These are phyloP conservation scores for Annulohypoxylon bovei DNA, from an alignment of 495 filamentous ascomycete species.

Conservation along the genomic window DNA sequence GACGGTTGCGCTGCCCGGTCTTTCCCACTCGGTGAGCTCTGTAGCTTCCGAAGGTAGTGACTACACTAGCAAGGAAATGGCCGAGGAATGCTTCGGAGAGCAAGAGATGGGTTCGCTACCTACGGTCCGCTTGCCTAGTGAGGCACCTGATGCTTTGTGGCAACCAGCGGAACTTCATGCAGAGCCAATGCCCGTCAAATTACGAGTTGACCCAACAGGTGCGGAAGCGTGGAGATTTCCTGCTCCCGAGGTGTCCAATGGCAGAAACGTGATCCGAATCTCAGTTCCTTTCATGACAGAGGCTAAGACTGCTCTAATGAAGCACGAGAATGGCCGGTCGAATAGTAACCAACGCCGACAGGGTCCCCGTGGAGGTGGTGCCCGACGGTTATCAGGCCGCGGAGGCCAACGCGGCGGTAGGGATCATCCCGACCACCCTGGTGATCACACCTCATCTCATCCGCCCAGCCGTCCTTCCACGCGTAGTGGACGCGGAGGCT, in stretches of 20 bases:
- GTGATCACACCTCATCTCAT: conserved; percentile 36
- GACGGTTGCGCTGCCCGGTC: conserved; percentile 66
- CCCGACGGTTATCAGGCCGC: conserved; percentile 38
- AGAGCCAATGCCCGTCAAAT: conserved; percentile 51
- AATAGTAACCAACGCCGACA: conserved; percentile 60
- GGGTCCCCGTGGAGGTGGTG: conserved; percentile 46
- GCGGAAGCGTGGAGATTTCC: conserved; percentile 55
- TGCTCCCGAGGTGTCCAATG: conserved; percentile 49
- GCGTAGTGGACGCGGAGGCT: conserved; percentile 36
- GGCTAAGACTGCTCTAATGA: conserved; percentile 52
- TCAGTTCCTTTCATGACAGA: conserved; percentile 54
- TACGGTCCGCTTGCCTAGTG: conserved; percentile 70
- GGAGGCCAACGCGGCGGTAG: conserved; percentile 44
- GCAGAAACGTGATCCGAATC: conserved; percentile 55
- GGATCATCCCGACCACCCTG: conserved; percentile 34
- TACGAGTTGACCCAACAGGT: conserved; percentile 48
- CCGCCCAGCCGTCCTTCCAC: conserved; percentile 37
- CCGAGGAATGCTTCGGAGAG: conserved; percentile 84
- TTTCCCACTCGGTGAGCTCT: conserved; percentile 34
- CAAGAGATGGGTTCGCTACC: conserved; percentile 82
- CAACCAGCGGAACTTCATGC: conserved; percentile 45
- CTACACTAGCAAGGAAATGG: conserved; percentile 67
- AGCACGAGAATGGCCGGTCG: conserved; percentile 48
- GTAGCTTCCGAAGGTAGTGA: conserved; percentile 44
- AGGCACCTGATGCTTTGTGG: conserved; percentile 65